A percentile compares a stretch with the other conserved stretches of the same genome.
Conservation (phyloP, 768 basidiomycete genomes). For the Leccinum fibrillosum region DNA sequence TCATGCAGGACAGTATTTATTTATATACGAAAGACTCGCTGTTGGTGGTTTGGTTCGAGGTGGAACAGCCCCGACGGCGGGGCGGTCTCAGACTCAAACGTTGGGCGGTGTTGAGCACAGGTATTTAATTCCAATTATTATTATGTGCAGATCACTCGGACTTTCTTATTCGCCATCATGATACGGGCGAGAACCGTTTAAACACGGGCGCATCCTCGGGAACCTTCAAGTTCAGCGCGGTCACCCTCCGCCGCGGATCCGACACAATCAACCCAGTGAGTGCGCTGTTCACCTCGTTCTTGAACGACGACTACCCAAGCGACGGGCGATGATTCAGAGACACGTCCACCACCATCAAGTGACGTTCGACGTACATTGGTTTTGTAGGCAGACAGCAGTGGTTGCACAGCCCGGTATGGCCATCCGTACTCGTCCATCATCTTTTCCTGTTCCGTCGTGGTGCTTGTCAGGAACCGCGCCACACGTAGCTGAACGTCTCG, state of each 20-base stretch:
- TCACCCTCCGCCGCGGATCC: conserved; percentile 21
- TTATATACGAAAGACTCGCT: background rate
- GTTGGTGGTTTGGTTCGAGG: background rate
- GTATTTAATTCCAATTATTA: background rate
- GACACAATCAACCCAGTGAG: conserved; percentile 16
- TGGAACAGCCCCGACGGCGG: conserved; percentile 1
- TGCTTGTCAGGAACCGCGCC: conserved; percentile 42
- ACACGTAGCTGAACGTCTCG: conserved; percentile 48
- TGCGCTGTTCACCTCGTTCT: conserved; percentile 16
- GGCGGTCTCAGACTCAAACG: background rate
- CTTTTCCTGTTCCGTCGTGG: conserved; percentile 37
- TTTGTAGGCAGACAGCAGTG: conserved; percentile 40
- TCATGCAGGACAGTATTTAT: background rate
- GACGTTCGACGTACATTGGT: conserved; percentile 36
- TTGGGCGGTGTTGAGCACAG: background rate
- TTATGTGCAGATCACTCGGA: conserved; percentile 1
- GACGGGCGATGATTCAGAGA: background rate
- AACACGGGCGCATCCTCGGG: background rate
- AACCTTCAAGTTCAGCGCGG: background rate
- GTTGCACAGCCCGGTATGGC: conserved; percentile 47
- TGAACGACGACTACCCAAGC: conserved; percentile 20
- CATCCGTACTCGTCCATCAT: conserved; percentile 49
- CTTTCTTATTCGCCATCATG: conserved; percentile 2
- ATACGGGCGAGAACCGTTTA: conserved; percentile 21
- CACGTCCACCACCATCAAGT: background rate